A percentile compares a stretch with the other conserved stretches of the same genome.
Conservation (phyloP, 768 basidiomycete genomes). For the Termitomyces sp. region DNA sequence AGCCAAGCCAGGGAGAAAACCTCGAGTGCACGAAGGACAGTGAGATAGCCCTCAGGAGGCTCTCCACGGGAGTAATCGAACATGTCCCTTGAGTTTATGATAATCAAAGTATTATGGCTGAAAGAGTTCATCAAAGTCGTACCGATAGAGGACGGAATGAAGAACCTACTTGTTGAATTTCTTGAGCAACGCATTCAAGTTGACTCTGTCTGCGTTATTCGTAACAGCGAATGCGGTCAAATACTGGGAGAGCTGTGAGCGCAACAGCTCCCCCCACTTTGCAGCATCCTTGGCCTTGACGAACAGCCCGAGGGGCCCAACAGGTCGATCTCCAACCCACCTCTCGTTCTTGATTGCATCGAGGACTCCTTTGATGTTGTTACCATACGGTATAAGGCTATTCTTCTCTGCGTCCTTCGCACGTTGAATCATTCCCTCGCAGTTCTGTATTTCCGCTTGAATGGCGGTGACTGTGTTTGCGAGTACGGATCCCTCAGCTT, state of each 20-base stretch:
- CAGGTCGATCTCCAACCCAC: slow-evolving; percentile 63
- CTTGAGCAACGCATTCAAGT: slow-evolving; percentile 52
- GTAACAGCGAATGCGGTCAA: slow-evolving; percentile 75
- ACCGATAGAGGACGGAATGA: slow-evolving; percentile 6
- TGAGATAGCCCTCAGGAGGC: slow-evolving; percentile 53
- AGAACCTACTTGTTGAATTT: slow-evolving; percentile 56
- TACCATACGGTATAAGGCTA: slow-evolving; percentile 56
- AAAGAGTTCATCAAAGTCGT: neutral
- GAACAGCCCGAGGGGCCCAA: slow-evolving; percentile 76
- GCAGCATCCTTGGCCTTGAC: slow-evolving; percentile 67
- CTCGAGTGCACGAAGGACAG: slow-evolving; percentile 76
- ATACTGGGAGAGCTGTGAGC: slow-evolving; percentile 47
- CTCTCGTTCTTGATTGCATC: slow-evolving; percentile 39
- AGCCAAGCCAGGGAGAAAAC: slow-evolving; percentile 29
- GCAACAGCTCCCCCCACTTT: slow-evolving; percentile 62
- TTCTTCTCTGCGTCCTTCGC: slow-evolving; percentile 51
- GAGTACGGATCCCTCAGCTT: slow-evolving; percentile 28
- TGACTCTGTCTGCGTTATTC: slow-evolving; percentile 52
- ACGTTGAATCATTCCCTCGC: slow-evolving; percentile 42
- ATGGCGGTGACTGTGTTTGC: slow-evolving; percentile 28
- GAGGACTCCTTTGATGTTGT: slow-evolving; percentile 52
- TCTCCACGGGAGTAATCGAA: slow-evolving; percentile 82
- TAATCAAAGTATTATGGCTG: slow-evolving; percentile 45
- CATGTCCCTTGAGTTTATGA: slow-evolving; percentile 64
- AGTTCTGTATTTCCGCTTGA: slow-evolving; percentile 35